These are phyloP conservation scores for Penicillium nordicum DNA, from an alignment of 2,329 filamentous ascomycete genomes.

Conservation along the genomic window DNA sequence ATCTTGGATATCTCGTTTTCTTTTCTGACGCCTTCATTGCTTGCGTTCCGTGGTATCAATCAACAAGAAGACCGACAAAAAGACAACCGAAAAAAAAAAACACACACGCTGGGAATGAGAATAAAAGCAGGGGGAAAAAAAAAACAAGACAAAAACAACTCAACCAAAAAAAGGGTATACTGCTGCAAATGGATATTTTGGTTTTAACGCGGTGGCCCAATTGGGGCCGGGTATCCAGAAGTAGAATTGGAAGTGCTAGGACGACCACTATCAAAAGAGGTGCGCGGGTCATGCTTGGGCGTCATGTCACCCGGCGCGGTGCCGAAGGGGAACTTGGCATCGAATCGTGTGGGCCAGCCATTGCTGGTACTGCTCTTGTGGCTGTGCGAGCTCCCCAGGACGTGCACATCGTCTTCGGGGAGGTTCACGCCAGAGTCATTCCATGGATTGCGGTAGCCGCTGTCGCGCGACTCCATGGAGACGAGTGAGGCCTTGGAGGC, in stretches of 20 bases:
- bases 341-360: slow-evolving; percentile 53
- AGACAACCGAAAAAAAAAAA: slow-evolving; percentile 11
- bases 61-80: slow-evolving; percentile 16
- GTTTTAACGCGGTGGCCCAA: slow-evolving; percentile 85
- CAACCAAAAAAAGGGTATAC: slow-evolving; percentile 43
- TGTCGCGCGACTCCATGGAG: slow-evolving; percentile 91
- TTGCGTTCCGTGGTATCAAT: slow-evolving; percentile 32
- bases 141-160: slow-evolving; percentile 38
- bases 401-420: slow-evolving; percentile 71
- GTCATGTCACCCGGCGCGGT: slow-evolving; percentile 71
- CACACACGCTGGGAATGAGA: slow-evolving; percentile 14
- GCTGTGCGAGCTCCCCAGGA: slow-evolving; percentile 53
- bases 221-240: slow-evolving; percentile 93
- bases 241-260: slow-evolving; percentile 94
- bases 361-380: slow-evolving; percentile 62
- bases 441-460: slow-evolving; percentile 95
- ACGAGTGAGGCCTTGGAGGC: slow-evolving; percentile 93
- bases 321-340: slow-evolving; percentile 64
- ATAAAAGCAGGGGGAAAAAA: slow-evolving; percentile 20
- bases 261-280: slow-evolving; percentile 85
- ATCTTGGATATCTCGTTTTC: slow-evolving; percentile 31
- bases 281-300: slow-evolving; percentile 76
- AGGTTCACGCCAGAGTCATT: slow-evolving; percentile 97
- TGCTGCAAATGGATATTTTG: slow-evolving; percentile 44
- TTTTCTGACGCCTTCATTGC: slow-evolving; percentile 31